A percentile compares a stretch with the other conserved stretches of the same genome.
phyloP scores from a whole-genome alignment of 495 filamentous ascomycete species.

The Neohortaea acidophila region DNA sequence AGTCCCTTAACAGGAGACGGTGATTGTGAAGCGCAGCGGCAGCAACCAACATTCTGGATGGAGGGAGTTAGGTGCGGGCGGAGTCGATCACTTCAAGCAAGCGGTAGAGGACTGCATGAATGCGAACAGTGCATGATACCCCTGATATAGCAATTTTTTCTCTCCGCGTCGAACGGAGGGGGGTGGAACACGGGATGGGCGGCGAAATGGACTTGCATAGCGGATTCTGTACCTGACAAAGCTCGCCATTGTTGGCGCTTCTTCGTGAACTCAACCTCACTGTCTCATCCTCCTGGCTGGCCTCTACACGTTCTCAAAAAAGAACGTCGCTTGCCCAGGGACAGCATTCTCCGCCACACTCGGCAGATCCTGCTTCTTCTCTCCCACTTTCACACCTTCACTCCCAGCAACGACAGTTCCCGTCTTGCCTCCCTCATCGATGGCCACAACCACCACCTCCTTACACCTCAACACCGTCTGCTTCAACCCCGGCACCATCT shows the following conservation, averaged over 20 bases:
- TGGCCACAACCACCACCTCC: conserved; percentile 27
- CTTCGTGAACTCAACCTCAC: no score
- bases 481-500: conserved; percentile 29
- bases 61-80: not conserved
- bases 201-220: not conserved
- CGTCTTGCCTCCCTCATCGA: conserved; percentile 26
- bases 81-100: not conserved
- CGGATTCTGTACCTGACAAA: no score
- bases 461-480: conserved; percentile 26
- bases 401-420: conserved; percentile 19
- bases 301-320: conserved; percentile 25
- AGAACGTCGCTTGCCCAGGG: conserved; percentile 23
- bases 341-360: conserved; percentile 20
- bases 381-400: conserved; percentile 15
- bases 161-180: no score
- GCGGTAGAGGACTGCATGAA: not conserved
- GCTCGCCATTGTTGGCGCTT: no score
- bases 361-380: conserved; percentile 15
- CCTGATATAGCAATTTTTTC: not conserved
- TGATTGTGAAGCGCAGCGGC: not conserved
- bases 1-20: conserved; percentile 10
- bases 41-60: not conserved
- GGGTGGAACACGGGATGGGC: not conserved
- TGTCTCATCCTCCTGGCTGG: no score
- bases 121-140: not conserved